phyloP scores from a whole-genome alignment of 163 green algal species.

The Picocystis sp. region DNA sequence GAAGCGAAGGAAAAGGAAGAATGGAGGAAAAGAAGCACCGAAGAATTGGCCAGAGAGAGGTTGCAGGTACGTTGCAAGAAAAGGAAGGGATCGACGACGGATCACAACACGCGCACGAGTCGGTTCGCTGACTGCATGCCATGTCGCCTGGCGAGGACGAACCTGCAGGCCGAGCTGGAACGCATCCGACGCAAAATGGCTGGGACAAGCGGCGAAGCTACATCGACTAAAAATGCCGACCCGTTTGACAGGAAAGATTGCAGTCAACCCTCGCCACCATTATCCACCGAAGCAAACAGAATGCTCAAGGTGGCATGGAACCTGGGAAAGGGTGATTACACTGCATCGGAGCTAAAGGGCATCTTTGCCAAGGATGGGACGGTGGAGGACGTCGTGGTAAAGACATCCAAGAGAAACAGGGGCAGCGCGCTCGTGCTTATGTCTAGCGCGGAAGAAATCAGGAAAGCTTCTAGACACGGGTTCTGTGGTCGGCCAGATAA shows the following conservation, averaged over 20 bases:
- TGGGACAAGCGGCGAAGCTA: constrained; percentile 10
- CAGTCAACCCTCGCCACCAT: no score
- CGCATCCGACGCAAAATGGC: constrained; percentile 21
- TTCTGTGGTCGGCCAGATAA: no score
- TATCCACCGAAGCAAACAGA: no score
- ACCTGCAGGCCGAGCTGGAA: constrained; percentile 30
- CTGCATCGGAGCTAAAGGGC: constrained; percentile 24
- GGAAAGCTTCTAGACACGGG: no score
- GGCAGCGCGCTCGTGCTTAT: no score
- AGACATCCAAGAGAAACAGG: constrained; percentile 21
- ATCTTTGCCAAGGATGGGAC: constrained; percentile 32
- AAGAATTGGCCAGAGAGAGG: constrained; percentile 21
- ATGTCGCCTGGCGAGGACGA: neutral
- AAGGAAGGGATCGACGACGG: no score
- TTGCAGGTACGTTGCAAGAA: neutral
- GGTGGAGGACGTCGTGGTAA: constrained; percentile 42
- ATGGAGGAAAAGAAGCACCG: constrained; percentile 22
- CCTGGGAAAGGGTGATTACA: constrained; percentile 26
- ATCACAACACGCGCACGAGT: no score
- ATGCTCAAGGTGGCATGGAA: constrained; percentile 3
- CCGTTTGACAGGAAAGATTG: no score
- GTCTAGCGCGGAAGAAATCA: no score
- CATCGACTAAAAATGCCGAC: neutral
- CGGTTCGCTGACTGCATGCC: no score
- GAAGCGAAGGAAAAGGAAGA: constrained; percentile 29